Evolutionary conservation across 306 rosid genomes (phyloP).

Genomic region (Lagenaria siceraria): DNA sequence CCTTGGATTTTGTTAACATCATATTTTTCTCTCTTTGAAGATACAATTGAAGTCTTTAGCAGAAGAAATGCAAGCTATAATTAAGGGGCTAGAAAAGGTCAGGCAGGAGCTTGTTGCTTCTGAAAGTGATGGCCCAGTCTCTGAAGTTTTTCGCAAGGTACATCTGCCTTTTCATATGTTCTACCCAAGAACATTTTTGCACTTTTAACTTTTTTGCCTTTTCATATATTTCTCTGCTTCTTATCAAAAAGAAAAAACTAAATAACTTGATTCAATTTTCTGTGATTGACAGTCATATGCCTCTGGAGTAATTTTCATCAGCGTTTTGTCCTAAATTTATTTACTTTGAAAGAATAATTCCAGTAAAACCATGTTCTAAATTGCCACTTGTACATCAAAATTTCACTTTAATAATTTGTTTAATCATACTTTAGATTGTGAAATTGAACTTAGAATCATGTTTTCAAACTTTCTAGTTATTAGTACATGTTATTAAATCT

Average conservation of each 20-base stretch:
- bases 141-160: constrained; percentile 77
- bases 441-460: not conserved
- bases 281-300: not conserved
- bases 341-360: not conserved
- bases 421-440: not conserved
- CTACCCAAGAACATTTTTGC: not conserved
- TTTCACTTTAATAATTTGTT: not conserved
- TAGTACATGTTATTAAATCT: not conserved
- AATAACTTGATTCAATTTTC: not conserved
- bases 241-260: not conserved
- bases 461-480: not conserved
- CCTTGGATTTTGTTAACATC: constrained; percentile 8
- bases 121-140: constrained; percentile 90
- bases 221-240: not conserved
- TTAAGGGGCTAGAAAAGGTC: constrained; percentile 83
- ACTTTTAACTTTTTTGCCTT: not conserved
- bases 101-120: constrained; percentile 79
- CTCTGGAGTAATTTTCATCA: not conserved
- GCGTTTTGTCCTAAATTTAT: not conserved
- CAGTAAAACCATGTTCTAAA: not conserved
- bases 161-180: constrained; percentile 6
- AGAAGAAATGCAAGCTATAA: constrained; percentile 97
- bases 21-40: constrained; percentile 34
- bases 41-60: constrained; percentile 98
- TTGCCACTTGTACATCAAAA: not conserved